These are phyloP conservation scores for Acanthamoeba lenticulata DNA, from an alignment of 208 protist genomes.

Conservation along the genomic window DNA sequence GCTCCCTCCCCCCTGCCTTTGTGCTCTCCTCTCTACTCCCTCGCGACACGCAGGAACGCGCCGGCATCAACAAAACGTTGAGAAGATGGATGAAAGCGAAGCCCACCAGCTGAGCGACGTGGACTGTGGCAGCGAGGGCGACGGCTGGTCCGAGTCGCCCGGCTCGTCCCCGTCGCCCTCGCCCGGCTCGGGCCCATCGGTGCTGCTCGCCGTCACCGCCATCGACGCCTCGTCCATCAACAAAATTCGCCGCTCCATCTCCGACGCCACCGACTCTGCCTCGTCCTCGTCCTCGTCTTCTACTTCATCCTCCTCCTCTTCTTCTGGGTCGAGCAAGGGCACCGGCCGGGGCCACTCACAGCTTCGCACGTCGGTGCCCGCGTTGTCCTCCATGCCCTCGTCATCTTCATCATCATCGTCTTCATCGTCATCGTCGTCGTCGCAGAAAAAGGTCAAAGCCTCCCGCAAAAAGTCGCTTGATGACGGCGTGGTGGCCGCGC, in stretches of 20 bases:
- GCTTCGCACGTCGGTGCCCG: neutral
- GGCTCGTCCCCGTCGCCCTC: neutral
- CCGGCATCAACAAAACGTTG: too few species aligned
- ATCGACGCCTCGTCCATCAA: neutral
- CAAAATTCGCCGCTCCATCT: neutral
- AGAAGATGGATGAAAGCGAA: too few species aligned
- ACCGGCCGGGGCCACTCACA: too few species aligned
- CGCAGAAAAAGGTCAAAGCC: neutral
- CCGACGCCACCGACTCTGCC: too few species aligned
- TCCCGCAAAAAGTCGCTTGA: neutral
- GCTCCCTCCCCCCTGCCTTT: too few species aligned
- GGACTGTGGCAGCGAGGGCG: neutral
- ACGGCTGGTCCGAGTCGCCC: neutral
- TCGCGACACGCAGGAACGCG: too few species aligned
- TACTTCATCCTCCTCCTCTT: too few species aligned
- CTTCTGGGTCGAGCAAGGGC: too few species aligned
- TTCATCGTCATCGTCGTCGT: neutral
- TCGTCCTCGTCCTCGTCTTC: too few species aligned
- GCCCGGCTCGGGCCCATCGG: neutral
- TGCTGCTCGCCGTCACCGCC: neutral
- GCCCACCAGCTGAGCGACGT: too few species aligned
- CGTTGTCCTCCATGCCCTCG: neutral
- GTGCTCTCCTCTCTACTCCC: too few species aligned
- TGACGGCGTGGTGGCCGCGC: too few species aligned
- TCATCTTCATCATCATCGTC: neutral